A percentile compares a stretch with the other conserved stretches of the same genome.
Conservation (phyloP, 2,329 filamentous ascomycete species). For the Sarocladiaceae sp. region DNA sequence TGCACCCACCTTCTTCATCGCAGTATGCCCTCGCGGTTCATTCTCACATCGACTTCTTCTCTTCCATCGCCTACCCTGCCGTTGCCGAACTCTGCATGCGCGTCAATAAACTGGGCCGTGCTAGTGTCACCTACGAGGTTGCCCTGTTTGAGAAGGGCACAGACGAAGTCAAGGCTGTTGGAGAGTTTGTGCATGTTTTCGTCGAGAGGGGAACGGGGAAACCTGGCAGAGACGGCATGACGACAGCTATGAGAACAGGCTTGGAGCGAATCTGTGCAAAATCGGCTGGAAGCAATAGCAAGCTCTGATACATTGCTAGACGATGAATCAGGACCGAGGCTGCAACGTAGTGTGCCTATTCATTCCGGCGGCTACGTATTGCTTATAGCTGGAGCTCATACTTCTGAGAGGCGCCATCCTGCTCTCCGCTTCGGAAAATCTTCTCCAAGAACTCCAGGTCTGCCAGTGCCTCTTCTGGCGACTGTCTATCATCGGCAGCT, state of each 20-base stretch:
- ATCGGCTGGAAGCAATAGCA: slow-evolving; percentile 14
- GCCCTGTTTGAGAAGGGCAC: slow-evolving; percentile 74
- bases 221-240: slow-evolving; percentile 62
- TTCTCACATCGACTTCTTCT: slow-evolving; percentile 79
- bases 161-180: slow-evolving; percentile 73
- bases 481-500: slow-evolving; percentile 43
- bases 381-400: slow-evolving; percentile 31
- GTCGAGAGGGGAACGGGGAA: slow-evolving; percentile 67
- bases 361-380: not conserved
- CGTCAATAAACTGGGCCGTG: slow-evolving; percentile 76
- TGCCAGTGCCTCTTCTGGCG: slow-evolving; percentile 50
- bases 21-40: slow-evolving; percentile 82
- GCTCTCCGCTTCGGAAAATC: slow-evolving; percentile 41
- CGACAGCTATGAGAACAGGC: slow-evolving; percentile 47
- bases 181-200: slow-evolving; percentile 82
- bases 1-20: slow-evolving; percentile 61
- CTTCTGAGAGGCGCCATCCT: slow-evolving; percentile 31
- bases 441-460: slow-evolving; percentile 55
- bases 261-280: slow-evolving; percentile 48
- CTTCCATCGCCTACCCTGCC: slow-evolving; percentile 73
- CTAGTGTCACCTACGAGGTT: slow-evolving; percentile 85
- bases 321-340: not conserved
- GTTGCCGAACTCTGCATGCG: slow-evolving; percentile 75
- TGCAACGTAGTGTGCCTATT: not conserved
- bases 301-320: slow-evolving; percentile 10